phyloP scores from a whole-genome alignment of 495 filamentous ascomycete species.

The Penicillium cosmopolitanum region DNA sequence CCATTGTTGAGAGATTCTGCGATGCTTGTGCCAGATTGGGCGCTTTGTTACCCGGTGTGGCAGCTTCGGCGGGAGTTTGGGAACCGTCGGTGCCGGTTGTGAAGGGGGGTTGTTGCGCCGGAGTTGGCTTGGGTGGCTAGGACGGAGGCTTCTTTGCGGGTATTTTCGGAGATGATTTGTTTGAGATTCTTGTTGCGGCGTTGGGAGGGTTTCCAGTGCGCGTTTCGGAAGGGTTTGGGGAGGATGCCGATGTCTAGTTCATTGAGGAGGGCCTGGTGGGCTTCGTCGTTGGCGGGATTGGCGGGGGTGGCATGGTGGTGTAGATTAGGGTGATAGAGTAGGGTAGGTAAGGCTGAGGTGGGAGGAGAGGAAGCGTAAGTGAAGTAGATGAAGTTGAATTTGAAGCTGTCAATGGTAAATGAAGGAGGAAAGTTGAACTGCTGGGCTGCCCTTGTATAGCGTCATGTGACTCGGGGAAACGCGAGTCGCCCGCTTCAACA shows the following conservation, averaged over 20 bases:
- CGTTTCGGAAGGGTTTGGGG: constrained; percentile 84
- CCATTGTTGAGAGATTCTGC: constrained; percentile 79
- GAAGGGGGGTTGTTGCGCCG: constrained; percentile 76
- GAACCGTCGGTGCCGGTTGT: constrained; percentile 52
- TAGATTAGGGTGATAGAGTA: too few species aligned
- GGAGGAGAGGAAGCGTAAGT: too few species aligned
- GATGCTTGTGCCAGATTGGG: constrained; percentile 83
- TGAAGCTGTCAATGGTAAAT: not conserved
- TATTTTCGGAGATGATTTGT: constrained; percentile 88
- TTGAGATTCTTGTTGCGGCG: constrained; percentile 98
- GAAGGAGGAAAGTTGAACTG: not conserved
- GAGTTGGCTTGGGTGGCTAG: constrained; percentile 81
- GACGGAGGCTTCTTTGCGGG: constrained; percentile 79
- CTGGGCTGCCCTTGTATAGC: constrained; percentile 21
- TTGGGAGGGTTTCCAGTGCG: constrained; percentile 85
- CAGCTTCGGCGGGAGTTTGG: constrained; percentile 62
- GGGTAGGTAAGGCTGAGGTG: too few species aligned
- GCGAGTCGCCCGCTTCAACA: constrained; percentile 12
- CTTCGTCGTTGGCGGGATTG: constrained; percentile 49
- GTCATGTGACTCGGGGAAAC: constrained; percentile 28
- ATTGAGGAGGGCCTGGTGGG: constrained; percentile 70
- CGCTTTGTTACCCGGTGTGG: constrained; percentile 45
- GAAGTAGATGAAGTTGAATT: not conserved
- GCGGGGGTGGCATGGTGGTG: constrained; percentile 46
- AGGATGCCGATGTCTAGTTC: constrained; percentile 82